Percentiles rank a stretch among this genome's conserved stretches.
Evolutionary conservation across 345 rosid genomes (phyloP).

Genomic region (Eutrema japonicum): DNA sequence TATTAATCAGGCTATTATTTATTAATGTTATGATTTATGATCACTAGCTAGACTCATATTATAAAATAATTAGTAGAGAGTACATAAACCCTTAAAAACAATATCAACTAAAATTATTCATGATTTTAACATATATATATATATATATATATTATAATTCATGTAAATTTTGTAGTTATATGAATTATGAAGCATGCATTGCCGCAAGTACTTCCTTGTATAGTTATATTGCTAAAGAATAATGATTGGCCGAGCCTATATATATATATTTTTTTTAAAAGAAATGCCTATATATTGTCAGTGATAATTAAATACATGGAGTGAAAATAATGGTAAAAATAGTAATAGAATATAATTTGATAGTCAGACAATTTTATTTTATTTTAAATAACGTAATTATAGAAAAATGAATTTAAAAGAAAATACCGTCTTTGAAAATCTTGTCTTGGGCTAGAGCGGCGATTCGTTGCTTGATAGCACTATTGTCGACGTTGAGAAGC

Average conservation of each 20-base stretch:
- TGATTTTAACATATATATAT: background rate
- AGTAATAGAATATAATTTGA: background rate
- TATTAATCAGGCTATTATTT: constrained; percentile 1
- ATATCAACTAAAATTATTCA: background rate
- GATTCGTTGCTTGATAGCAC: constrained; percentile 90
- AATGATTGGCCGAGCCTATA: constrained; percentile 24
- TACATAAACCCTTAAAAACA: background rate
- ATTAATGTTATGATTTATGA: constrained; percentile 27
- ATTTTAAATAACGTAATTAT: background rate
- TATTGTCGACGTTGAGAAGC: constrained; percentile 84
- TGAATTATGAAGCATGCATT: constrained; percentile 31
- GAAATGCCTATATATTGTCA: constrained; percentile 29
- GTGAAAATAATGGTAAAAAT: background rate
- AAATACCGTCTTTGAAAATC: constrained; percentile 88
- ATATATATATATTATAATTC: background rate
- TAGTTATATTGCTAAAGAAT: constrained; percentile 6
- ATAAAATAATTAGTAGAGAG: constrained; percentile 10
- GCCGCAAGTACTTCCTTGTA: constrained; percentile 25
- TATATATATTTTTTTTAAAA: too few species aligned
- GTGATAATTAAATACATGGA: constrained; percentile 21
- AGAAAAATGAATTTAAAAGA: background rate
- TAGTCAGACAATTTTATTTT: background rate
- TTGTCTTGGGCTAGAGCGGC: constrained; percentile 94
- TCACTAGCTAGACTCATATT: constrained; percentile 8
- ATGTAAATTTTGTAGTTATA: background rate